Evolutionary conservation across 2,329 filamentous ascomycete genomes (phyloP).

Genomic region (Xenosphaeropsis pyriputrescens): DNA sequence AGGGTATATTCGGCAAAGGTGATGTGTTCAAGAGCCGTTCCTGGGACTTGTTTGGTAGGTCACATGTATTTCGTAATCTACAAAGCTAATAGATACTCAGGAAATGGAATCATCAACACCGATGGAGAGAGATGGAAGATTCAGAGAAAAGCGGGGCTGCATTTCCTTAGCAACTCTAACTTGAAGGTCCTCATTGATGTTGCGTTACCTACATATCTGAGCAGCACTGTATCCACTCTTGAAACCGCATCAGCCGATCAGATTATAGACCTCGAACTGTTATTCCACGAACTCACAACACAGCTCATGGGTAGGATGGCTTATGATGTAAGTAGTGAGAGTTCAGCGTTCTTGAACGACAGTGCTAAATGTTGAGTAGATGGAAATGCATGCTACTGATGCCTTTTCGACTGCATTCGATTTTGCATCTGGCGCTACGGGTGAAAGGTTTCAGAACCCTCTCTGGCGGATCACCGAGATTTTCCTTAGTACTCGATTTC

Average conservation of each 20-base stretch:
- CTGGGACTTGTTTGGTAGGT: conserved; percentile 43
- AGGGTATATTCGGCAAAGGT: conserved; percentile 45
- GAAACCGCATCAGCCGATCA: conserved; percentile 11
- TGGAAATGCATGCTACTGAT: conserved; percentile 49
- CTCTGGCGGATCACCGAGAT: conserved; percentile 44
- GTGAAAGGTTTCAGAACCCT: conserved; percentile 50
- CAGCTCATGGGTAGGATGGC: conserved; percentile 54
- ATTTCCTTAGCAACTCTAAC: conserved; percentile 43
- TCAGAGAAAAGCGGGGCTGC: conserved; percentile 44
- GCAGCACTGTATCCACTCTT: conserved; percentile 25
- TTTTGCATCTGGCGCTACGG: conserved; percentile 42
- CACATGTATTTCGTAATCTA: background rate
- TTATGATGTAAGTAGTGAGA: conserved; percentile 31
- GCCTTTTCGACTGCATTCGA: conserved; percentile 47
- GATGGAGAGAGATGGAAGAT: conserved; percentile 48
- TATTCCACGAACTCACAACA: conserved; percentile 50
- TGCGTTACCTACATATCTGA: conserved; percentile 38
- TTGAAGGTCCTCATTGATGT: conserved; percentile 39
- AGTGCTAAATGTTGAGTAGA: conserved; percentile 20
- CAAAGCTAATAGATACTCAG: conserved; percentile 13
- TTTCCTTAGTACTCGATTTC: conserved; percentile 31
- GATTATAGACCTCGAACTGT: conserved; percentile 38
- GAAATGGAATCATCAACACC: conserved; percentile 51
- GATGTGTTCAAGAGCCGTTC: conserved; percentile 43
- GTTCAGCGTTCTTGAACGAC: background rate